Evolutionary conservation across 2,329 filamentous ascomycete genomes (phyloP).

Genomic region (Pezicula rhizophila): DNA sequence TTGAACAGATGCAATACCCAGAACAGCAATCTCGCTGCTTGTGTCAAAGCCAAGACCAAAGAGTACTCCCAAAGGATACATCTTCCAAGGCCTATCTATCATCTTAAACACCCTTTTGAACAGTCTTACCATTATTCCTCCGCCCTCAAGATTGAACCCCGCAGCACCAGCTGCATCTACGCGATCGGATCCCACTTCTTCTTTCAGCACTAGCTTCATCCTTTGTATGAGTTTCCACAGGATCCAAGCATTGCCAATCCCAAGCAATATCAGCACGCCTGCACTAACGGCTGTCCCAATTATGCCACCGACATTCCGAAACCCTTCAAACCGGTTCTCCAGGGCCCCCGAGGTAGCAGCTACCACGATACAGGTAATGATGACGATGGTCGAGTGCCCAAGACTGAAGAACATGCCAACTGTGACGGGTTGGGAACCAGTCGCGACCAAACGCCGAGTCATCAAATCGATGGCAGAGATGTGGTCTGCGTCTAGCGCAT

Average conservation of each 20-base stretch:
- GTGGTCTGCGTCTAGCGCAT: slow-evolving; percentile 97
- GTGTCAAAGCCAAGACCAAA: slow-evolving; percentile 95
- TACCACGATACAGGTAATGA: slow-evolving; percentile 85
- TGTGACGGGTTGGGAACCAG: slow-evolving; percentile 79
- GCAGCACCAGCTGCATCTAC: slow-evolving; percentile 24
- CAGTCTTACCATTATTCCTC: slow-evolving; percentile 65
- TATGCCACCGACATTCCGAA: slow-evolving; percentile 76
- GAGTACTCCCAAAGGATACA: slow-evolving; percentile 84
- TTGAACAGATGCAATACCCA: slow-evolving; percentile 86
- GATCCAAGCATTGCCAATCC: slow-evolving; percentile 80
- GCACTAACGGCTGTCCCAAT: slow-evolving; percentile 86
- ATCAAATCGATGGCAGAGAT: slow-evolving; percentile 85
- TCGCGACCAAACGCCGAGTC: slow-evolving; percentile 81
- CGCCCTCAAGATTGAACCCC: slow-evolving; percentile 64
- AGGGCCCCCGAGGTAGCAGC: slow-evolving; percentile 85
- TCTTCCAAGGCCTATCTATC: slow-evolving; percentile 79
- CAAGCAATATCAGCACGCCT: slow-evolving; percentile 74
- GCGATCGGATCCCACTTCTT: slow-evolving; percentile 16
- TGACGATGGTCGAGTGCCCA: slow-evolving; percentile 87
- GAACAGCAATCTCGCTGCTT: slow-evolving; percentile 83
- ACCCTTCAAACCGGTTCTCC: slow-evolving; percentile 72
- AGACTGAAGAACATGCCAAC: slow-evolving; percentile 94
- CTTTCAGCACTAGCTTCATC: slow-evolving; percentile 55
- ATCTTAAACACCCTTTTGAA: slow-evolving; percentile 73
- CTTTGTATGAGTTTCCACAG: slow-evolving; percentile 69